phyloP scores from a whole-genome alignment of 176 grass and related monocot species.

The Ampelocalamus luodianensis region DNA sequence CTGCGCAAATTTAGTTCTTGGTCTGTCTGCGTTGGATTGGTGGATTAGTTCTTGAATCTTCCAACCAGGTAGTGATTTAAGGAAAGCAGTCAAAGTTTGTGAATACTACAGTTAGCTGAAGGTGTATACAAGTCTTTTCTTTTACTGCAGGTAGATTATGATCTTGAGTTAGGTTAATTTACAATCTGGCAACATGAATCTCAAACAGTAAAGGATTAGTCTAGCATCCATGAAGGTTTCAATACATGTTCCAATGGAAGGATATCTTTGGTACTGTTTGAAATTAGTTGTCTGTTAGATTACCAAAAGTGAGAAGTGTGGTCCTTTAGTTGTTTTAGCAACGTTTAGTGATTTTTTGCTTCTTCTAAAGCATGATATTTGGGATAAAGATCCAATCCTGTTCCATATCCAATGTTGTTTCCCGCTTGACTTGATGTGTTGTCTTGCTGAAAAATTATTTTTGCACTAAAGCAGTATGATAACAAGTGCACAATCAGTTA shows the following conservation, averaged over 20 bases:
- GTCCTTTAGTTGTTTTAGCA: not conserved
- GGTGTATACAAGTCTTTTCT: not conserved
- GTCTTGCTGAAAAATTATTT: not conserved
- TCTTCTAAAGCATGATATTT: not conserved
- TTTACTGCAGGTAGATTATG: not conserved
- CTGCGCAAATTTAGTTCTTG: not conserved
- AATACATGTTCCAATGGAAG: not conserved
- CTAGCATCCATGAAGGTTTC: not conserved
- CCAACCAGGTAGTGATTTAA: not conserved
- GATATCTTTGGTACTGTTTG: not conserved
- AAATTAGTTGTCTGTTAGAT: not conserved
- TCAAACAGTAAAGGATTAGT: not conserved
- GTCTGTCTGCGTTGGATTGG: not conserved
- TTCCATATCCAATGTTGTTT: slow-evolving; percentile 1
- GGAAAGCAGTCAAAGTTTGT: not conserved
- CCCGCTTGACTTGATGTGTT: not conserved
- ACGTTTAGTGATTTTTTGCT: not conserved
- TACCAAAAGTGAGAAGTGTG: not conserved
- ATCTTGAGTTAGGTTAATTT: not conserved
- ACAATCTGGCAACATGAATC: not conserved
- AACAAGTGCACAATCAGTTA: not conserved
- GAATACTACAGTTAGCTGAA: not conserved
- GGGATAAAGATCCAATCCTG: not conserved
- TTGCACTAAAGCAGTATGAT: not conserved
- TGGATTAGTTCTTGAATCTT: not conserved